Conservation (phyloP, 768 basidiomycete species). For the Suillus fuscotomentosus region DNA sequence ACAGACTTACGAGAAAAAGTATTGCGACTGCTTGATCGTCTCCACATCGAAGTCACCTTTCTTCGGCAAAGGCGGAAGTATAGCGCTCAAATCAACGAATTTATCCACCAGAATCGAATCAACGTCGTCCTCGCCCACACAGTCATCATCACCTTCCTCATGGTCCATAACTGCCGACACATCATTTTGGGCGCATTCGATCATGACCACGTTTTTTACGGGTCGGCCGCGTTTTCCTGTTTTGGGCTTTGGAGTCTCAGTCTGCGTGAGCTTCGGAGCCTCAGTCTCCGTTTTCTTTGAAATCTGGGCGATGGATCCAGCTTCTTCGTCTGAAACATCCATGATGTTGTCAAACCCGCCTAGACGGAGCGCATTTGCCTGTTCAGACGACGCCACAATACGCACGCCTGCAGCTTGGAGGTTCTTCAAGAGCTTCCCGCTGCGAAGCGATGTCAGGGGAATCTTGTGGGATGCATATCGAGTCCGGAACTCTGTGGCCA, state of each 20-base stretch:
- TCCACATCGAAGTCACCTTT: constrained; percentile 87
- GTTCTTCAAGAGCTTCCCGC: constrained; percentile 34
- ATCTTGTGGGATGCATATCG: constrained; percentile 76
- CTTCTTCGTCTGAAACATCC: constrained; percentile 36
- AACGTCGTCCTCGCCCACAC: constrained; percentile 12
- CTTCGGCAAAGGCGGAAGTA: constrained; percentile 79
- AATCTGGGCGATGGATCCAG: constrained; percentile 27
- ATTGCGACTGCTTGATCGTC: constrained; percentile 75
- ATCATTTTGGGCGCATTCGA: constrained; percentile 13
- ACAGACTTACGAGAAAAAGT: constrained; percentile 86
- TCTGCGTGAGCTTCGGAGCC: constrained; percentile 15
- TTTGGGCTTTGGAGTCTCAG: constrained; percentile 16
- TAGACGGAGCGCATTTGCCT: constrained; percentile 30
- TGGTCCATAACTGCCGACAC: constrained; percentile 20
- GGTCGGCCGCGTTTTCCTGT: constrained; percentile 27
- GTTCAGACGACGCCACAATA: constrained; percentile 40
- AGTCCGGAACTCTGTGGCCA: constrained; percentile 74
- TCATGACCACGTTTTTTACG: not conserved
- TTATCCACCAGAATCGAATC: constrained; percentile 39
- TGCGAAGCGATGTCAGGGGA: constrained; percentile 50
- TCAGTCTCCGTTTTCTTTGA: constrained; percentile 10
- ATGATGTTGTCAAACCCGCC: constrained; percentile 34
- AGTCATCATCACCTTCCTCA: constrained; percentile 22
- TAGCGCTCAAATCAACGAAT: constrained; percentile 71
- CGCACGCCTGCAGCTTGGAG: constrained; percentile 45